These are phyloP conservation scores for Phytopythium mirpurense DNA, from an alignment of 352 stramenopile species.

Conservation along the genomic window DNA sequence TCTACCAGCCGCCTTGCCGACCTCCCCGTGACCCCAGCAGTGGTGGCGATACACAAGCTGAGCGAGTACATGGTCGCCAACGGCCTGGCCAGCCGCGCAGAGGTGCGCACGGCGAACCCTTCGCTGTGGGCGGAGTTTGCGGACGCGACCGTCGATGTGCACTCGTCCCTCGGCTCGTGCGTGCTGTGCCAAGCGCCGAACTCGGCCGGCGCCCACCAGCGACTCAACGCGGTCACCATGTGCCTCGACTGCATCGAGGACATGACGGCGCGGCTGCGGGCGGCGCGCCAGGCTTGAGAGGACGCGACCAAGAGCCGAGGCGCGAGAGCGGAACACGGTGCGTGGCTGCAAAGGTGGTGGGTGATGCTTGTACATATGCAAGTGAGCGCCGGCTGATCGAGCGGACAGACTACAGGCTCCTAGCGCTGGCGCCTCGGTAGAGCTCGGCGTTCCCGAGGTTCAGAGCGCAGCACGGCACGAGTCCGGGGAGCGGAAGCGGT, in stretches of 20 bases:
- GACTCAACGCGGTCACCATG: slow-evolving; percentile 46
- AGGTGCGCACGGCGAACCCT: slow-evolving; percentile 28
- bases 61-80: slow-evolving; percentile 28
- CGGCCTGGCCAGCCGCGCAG: slow-evolving; percentile 19
- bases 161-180: slow-evolving; percentile 18
- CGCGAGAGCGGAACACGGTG: neutral
- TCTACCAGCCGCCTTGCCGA: neutral
- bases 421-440: neutral
- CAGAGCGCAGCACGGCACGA: neutral
- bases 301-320: neutral
- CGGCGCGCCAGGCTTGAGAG: neutral
- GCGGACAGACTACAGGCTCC: too few species aligned
- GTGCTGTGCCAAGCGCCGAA: slow-evolving; percentile 36
- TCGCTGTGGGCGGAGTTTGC: slow-evolving; percentile 41
- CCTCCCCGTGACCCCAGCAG: slow-evolving; percentile 5
- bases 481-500: neutral
- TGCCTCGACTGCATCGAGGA: slow-evolving; percentile 36
- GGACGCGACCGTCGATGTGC: slow-evolving; percentile 17
- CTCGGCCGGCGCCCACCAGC: slow-evolving; percentile 31
- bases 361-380: too few species aligned
- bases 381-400: too few species aligned
- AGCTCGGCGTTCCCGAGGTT: slow-evolving; percentile 2
- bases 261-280: neutral
- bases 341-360: neutral
- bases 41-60: slow-evolving; percentile 16